phyloP scores from a whole-genome alignment of 2,329 filamentous ascomycete species.

The Tolypocladium tundrense region DNA sequence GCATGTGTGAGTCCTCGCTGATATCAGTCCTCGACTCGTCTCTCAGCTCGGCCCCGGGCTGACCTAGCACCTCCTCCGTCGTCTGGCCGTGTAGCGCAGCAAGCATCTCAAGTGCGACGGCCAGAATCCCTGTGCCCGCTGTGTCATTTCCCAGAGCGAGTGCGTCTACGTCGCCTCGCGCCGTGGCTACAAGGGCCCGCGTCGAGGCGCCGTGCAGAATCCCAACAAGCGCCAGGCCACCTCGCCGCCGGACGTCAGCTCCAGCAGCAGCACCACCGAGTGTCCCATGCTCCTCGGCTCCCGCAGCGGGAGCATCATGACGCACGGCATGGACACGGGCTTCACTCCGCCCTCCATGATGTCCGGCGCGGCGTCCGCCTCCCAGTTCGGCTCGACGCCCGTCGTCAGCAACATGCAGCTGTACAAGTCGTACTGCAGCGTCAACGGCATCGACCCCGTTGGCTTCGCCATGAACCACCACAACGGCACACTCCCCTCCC shows the following conservation, averaged over 20 bases:
- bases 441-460: slow-evolving; percentile 14
- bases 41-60: neutral
- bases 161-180: slow-evolving; percentile 68
- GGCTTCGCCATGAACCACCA: slow-evolving; percentile 9
- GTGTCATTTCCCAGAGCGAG: slow-evolving; percentile 43
- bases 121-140: slow-evolving; percentile 58
- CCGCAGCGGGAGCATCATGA: slow-evolving; percentile 9
- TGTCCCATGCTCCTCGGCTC: slow-evolving; percentile 24
- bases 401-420: slow-evolving; percentile 25
- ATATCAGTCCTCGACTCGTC: neutral
- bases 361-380: slow-evolving; percentile 5
- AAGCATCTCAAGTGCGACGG: slow-evolving; percentile 74
- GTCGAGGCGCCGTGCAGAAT: slow-evolving; percentile 28
- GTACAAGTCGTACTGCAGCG: slow-evolving; percentile 21
- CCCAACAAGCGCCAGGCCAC: slow-evolving; percentile 41
- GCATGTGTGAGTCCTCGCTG: slow-evolving; percentile 36
- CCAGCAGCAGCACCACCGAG: slow-evolving; percentile 19
- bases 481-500: slow-evolving; percentile 6
- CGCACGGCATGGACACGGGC: neutral
- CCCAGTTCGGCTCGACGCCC: slow-evolving; percentile 10
- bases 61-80: neutral
- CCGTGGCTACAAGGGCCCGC: slow-evolving; percentile 59
- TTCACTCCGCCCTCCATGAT: slow-evolving; percentile 5
- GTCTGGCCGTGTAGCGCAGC: slow-evolving; percentile 28
- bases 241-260: slow-evolving; percentile 18